Evolutionary conservation across 2,329 filamentous ascomycete genomes (phyloP), one percentile per base, ranked within the genome.

Genomic region (Fusarium sp.): DNA sequence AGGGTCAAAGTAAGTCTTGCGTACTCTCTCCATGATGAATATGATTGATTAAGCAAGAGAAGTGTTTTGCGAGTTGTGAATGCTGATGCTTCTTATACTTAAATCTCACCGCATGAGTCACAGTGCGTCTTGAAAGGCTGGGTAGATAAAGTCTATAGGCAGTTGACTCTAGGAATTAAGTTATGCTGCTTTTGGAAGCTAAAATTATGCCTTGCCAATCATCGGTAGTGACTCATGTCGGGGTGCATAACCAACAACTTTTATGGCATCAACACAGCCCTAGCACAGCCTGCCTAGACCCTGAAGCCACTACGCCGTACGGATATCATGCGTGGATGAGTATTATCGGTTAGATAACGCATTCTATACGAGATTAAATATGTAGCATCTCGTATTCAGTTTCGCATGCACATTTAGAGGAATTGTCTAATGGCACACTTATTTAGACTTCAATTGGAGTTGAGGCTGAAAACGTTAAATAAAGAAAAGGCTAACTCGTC

Each of bases 1-100:
- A 41, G 61, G 61, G 35, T 64, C 45, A n/a, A 64, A 64, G 11
- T 57, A 64, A 1, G 61, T 64, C 35, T 64, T 64, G 14, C 61
- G 61, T 23, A 64, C 51, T 33, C 33, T 63, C 10, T 64, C 61
- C 61, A 64, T 64, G 7, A 32, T 61, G 43, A 22, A 27, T 9
- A 32, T 22, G 56, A 4, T 4, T 8, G 43, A 27, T 37, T 15
- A 17, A 15, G 30, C 15, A 4, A 9, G 14, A 8, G 10, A 22
- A 39, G 13, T 9, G 2, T 10, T 2, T n/a, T 10, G 17, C 4
- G 4, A 41, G 1, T 7, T 11, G 14, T 7, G 17, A 2, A n/a
- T n/a, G 4, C 4, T 8, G 35, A 10, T 10, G 7, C 0, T 2
- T 7, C 17, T 43, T 54, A 54, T 56, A 56, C 41, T 30, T 23